A percentile compares a stretch with the other conserved stretches of the same genome.
These are phyloP conservation scores for Xylaria castorea DNA, from an alignment of 495 filamentous ascomycete species.

Conservation along the genomic window DNA sequence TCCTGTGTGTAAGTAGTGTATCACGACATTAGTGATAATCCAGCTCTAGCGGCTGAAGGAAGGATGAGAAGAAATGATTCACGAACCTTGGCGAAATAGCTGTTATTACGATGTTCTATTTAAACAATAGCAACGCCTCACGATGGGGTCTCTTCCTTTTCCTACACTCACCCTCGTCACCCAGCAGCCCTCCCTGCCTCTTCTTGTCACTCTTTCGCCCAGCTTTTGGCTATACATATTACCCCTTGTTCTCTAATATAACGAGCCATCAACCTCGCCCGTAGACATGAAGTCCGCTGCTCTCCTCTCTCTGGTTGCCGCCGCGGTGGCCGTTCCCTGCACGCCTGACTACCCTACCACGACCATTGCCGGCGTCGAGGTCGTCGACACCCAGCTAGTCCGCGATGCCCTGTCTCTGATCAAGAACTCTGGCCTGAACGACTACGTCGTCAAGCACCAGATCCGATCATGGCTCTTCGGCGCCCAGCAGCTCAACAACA, in stretches of 20 bases:
- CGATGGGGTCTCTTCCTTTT: background rate
- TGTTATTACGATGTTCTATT: background rate
- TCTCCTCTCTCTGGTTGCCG: conserved; percentile 15
- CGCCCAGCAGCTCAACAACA: conserved; percentile 44
- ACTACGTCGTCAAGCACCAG: conserved; percentile 54
- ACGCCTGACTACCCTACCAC: conserved; percentile 16
- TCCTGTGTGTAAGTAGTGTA: background rate
- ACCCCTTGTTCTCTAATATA: background rate
- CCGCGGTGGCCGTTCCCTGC: conserved; percentile 7
- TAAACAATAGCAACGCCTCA: conserved; percentile 8
- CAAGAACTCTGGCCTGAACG: conserved; percentile 37
- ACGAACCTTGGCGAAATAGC: background rate
- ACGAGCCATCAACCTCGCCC: background rate
- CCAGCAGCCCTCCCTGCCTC: background rate
- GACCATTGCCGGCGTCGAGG: conserved; percentile 34
- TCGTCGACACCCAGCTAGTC: conserved; percentile 36
- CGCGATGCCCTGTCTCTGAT: conserved; percentile 47
- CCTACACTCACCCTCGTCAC: background rate
- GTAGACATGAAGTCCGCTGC: conserved; percentile 16
- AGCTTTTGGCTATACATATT: conserved; percentile 5
- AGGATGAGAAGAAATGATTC: background rate
- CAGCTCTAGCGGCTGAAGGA: background rate
- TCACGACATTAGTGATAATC: background rate
- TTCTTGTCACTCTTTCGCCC: conserved; percentile 14
- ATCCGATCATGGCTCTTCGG: conserved; percentile 55